Percentiles rank a stretch among this genome's conserved stretches.
phyloP scores from a whole-genome alignment of 2,329 filamentous ascomycete species.

The Ophiosphaerella korrae region DNA sequence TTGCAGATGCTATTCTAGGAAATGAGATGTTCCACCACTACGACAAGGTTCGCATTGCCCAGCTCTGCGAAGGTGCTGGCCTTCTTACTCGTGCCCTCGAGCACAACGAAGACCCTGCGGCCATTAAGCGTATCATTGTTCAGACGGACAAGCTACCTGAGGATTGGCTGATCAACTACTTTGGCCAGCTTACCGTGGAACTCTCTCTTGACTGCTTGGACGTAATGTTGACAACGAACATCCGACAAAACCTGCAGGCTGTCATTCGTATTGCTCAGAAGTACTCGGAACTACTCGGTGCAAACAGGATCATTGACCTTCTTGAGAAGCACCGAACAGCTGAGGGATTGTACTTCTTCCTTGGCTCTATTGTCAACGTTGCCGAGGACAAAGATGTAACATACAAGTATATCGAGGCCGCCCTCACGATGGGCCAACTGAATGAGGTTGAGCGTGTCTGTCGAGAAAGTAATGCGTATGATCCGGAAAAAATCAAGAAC shows the following conservation, averaged over 20 bases:
- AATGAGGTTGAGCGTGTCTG: constrained; percentile 97
- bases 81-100: constrained; percentile 76
- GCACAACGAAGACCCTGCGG: constrained; percentile 87
- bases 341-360: constrained; percentile 97
- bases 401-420: constrained; percentile 99
- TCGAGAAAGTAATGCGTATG: constrained; percentile 82
- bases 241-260: constrained; percentile 92
- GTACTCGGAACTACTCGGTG: constrained; percentile 91
- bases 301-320: constrained; percentile 86
- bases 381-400: constrained; percentile 94
- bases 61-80: constrained; percentile 90
- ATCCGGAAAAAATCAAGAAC: constrained; percentile 97
- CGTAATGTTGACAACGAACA: constrained; percentile 95
- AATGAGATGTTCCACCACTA: constrained; percentile 99
- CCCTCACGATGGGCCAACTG: constrained; percentile 89
- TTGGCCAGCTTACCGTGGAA: constrained; percentile 92
- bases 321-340: constrained; percentile 98
- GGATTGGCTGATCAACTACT: constrained; percentile 91
- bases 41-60: constrained; percentile 85
- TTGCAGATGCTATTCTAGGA: constrained; percentile 94
- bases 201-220: constrained; percentile 93
- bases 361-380: constrained; percentile 96
- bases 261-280: constrained; percentile 97
- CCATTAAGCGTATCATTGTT: constrained; percentile 87
- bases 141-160: constrained; percentile 86